These are phyloP conservation scores for Fusarium solani-melongenae DNA, from an alignment of 2,329 filamentous ascomycete species.

Conservation along the genomic window DNA sequence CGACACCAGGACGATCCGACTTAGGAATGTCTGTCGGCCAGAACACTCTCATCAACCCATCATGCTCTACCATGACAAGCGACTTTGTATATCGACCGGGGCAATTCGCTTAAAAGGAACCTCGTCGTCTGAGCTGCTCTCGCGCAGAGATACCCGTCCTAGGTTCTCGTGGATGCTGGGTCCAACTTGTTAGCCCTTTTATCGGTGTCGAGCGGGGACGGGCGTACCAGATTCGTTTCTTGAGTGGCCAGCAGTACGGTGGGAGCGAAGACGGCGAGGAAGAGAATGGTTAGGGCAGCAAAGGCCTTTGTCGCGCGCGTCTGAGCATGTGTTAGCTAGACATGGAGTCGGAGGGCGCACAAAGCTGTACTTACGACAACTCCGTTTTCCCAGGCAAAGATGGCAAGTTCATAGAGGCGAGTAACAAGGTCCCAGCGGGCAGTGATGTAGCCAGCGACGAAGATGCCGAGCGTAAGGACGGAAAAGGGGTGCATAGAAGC, in stretches of 20 bases:
- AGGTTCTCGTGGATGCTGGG: conserved; percentile 82
- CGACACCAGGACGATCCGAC: conserved; percentile 80
- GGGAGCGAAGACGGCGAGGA: conserved; percentile 85
- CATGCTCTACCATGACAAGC: conserved; percentile 74
- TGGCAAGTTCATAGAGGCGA: conserved; percentile 93
- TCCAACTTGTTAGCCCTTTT: conserved; percentile 29
- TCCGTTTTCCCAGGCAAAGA: conserved; percentile 98
- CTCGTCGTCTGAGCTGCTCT: conserved; percentile 92
- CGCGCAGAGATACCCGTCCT: conserved; percentile 89
- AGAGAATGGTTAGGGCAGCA: conserved; percentile 82
- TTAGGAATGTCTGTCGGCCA: conserved; percentile 89
- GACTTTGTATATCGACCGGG: conserved; percentile 37
- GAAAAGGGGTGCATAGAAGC: conserved; percentile 97
- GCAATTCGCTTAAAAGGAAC: conserved; percentile 79
- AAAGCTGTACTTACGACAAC: conserved; percentile 77
- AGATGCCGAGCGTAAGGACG: conserved; percentile 93
- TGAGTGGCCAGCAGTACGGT: conserved; percentile 83
- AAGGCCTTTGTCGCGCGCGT: conserved; percentile 89
- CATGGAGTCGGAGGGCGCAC: not conserved
- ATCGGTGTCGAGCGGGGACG: conserved; percentile 29
- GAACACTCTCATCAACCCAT: conserved; percentile 97
- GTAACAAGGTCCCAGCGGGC: conserved; percentile 99
- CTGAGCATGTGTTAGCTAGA: conserved; percentile 56
- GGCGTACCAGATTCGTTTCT: conserved; percentile 81
- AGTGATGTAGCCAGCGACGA: conserved; percentile 99